Base-by-base conservation (phyloP, 805 yeast species). In the Pichia sporocuriosa region DNA sequence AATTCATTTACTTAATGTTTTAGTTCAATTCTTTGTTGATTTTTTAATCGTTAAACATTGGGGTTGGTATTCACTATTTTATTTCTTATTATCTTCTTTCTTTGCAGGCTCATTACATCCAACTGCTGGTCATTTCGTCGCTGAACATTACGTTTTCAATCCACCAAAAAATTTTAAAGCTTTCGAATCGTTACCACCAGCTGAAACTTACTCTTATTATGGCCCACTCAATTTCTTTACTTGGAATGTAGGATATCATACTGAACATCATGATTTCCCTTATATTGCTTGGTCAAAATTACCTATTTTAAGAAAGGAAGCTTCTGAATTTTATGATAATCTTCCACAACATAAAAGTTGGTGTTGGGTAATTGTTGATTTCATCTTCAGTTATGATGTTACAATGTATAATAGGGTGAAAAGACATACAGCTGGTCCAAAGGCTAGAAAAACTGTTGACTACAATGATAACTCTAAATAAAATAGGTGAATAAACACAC, bases 221-320 rank as follows among this genome's bases (percentile, higher is more conserved):
- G 97, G 97, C 0, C 63, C 76, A 21, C 69, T 88, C 50, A 88
- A 88, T 56, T 45, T 70, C 30, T 64, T 89, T 49, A 85, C 93
- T 1, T 88, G 95, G 90, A 88, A 88, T 54, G 96, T 87, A 8
- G 97, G 97, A 2, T 78, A 85, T 58, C 97, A 88, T 62, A 87
- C 84, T 55, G 97, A 88, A 62, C 97, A 88, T 61, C 97, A 88
- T 58, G 97, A 88, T 64, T 88, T 88, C 70, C 97, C 97, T 1
- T 88, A 80, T 58, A 73, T 88, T 52, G 90, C 96, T 1, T 88
- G 97, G 97, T 74, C 93, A 0, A 75, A 78, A 47, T 66, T 88
- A 37, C 84, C 84, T 27, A 64, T 72, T 40, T 65, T 88, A 30
- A 70, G 81, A 42, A 57, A 62, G 35, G 73, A 84, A 25, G 96